A percentile compares a stretch with the other conserved stretches of the same genome.
Evolutionary conservation across 768 basidiomycete species (phyloP).

Genomic region (Tubosaeta brunneosetosa): DNA sequence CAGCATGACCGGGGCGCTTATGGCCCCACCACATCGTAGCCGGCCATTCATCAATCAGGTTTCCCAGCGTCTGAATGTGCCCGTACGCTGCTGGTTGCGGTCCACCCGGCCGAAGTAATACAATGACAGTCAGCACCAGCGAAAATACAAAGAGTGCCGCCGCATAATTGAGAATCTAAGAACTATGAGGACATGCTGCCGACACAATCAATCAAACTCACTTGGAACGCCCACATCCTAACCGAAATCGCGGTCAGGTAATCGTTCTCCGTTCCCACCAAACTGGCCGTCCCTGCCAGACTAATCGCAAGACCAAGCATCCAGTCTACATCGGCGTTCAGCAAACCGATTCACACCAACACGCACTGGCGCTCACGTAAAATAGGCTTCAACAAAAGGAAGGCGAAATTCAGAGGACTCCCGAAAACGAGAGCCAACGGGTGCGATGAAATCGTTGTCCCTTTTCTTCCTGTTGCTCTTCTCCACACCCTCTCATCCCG

Average conservation of each 20-base stretch:
- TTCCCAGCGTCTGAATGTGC: slow-evolving; percentile 31
- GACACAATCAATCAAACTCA: not conserved
- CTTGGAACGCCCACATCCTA: slow-evolving; percentile 27
- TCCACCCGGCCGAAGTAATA: slow-evolving; percentile 15
- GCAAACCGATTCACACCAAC: not conserved
- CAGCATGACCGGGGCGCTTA: slow-evolving; percentile 20
- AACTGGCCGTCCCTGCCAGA: slow-evolving; percentile 10
- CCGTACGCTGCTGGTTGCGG: slow-evolving; percentile 32
- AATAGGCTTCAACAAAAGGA: slow-evolving; percentile 23
- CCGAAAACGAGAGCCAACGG: slow-evolving; percentile 23
- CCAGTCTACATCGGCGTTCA: slow-evolving; percentile 20
- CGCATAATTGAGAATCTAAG: slow-evolving; percentile 27
- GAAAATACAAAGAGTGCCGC: slow-evolving; percentile 16
- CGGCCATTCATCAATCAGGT: slow-evolving; percentile 35
- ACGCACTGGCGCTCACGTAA: slow-evolving; percentile 19
- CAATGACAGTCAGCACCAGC: slow-evolving; percentile 12
- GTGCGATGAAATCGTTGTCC: slow-evolving; percentile 11
- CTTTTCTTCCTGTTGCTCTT: slow-evolving; percentile 13
- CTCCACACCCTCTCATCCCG: slow-evolving; percentile 28
- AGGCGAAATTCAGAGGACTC: slow-evolving; percentile 6
- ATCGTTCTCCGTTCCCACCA: slow-evolving; percentile 4
- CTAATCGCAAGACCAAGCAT: slow-evolving; percentile 30
- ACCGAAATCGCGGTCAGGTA: slow-evolving; percentile 14
- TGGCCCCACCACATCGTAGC: slow-evolving; percentile 30
- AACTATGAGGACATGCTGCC: not conserved